These are phyloP conservation scores for Collybia sp. DNA, from an alignment of 768 basidiomycete genomes.

Conservation along the genomic window DNA sequence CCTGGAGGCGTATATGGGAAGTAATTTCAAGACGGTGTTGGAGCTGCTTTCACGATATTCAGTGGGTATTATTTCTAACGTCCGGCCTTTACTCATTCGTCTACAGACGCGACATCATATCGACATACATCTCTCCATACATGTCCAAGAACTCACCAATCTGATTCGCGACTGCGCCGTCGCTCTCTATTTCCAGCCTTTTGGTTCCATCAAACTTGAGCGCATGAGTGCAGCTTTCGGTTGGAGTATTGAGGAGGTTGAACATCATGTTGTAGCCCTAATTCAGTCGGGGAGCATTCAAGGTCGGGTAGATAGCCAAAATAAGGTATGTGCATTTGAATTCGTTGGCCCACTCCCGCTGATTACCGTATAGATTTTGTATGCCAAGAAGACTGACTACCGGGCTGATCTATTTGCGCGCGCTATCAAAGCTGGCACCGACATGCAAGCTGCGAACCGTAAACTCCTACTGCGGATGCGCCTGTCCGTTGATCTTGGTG, in stretches of 20 bases:
- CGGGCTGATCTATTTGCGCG: conserved; percentile 72
- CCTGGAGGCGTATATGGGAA: conserved; percentile 79
- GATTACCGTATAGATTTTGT: conserved; percentile 52
- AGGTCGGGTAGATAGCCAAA: conserved; percentile 84
- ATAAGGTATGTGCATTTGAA: conserved; percentile 52
- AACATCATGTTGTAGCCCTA: conserved; percentile 68
- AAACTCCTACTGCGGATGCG: conserved; percentile 81
- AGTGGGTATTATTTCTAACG: conserved; percentile 31
- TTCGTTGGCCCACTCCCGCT: neutral
- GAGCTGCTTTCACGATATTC: conserved; percentile 71
- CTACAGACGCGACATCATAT: conserved; percentile 71
- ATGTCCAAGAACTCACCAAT: conserved; percentile 60
- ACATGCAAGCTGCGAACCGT: conserved; percentile 69
- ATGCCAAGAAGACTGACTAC: conserved; percentile 75
- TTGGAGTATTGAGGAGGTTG: conserved; percentile 67
- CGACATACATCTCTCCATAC: conserved; percentile 72
- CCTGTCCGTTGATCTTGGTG: conserved; percentile 50
- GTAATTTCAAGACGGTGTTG: conserved; percentile 80
- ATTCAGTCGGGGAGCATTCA: conserved; percentile 77
- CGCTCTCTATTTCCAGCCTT: conserved; percentile 88
- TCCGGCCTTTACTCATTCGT: neutral
- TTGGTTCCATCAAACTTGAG: conserved; percentile 76
- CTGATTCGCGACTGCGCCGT: conserved; percentile 76
- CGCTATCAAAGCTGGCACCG: conserved; percentile 67
- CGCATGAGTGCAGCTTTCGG: conserved; percentile 88